Evolutionary conservation across 495 filamentous ascomycete genomes (phyloP).

Genomic region (Aspergillus baeticus): DNA sequence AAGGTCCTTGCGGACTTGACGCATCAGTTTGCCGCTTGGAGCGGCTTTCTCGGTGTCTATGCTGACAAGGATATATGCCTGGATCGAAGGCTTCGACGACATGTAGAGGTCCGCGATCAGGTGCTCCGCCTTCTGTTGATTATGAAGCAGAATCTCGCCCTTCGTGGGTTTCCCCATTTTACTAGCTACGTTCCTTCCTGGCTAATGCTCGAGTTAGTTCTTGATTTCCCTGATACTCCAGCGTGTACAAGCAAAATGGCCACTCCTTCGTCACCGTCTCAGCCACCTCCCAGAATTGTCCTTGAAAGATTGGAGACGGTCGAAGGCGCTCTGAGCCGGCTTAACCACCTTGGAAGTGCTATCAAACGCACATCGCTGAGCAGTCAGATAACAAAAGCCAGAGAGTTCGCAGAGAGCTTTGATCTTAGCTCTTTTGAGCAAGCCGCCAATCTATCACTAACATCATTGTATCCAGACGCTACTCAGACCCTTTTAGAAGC

Average conservation of each 20-base stretch:
- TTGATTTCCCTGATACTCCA: too few relatives aligned
- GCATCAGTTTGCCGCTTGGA: conserved; percentile 5
- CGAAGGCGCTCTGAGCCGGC: background rate
- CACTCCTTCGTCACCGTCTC: too few relatives aligned
- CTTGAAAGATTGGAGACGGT: background rate
- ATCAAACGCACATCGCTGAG: conserved; percentile 4
- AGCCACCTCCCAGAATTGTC: too few relatives aligned
- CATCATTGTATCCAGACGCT: background rate
- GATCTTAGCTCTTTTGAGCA: conserved; percentile 4
- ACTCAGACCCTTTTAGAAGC: background rate
- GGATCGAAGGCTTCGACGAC: conserved; percentile 1
- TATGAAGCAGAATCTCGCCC: background rate
- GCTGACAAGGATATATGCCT: background rate
- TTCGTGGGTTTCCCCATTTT: background rate
- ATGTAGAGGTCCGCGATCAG: background rate
- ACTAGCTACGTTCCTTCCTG: background rate
- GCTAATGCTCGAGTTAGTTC: too few relatives aligned
- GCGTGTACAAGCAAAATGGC: too few relatives aligned
- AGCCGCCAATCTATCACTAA: background rate
- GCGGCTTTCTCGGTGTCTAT: conserved; percentile 1
- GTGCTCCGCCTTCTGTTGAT: conserved; percentile 2
- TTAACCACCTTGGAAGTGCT: background rate
- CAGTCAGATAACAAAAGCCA: background rate
- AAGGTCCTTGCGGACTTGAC: background rate
- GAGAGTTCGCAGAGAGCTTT: background rate